Evolutionary conservation across 164 flowering plant genomes (phyloP), one percentile per base, ranked within the genome.

Genomic region (Piper longum): DNA sequence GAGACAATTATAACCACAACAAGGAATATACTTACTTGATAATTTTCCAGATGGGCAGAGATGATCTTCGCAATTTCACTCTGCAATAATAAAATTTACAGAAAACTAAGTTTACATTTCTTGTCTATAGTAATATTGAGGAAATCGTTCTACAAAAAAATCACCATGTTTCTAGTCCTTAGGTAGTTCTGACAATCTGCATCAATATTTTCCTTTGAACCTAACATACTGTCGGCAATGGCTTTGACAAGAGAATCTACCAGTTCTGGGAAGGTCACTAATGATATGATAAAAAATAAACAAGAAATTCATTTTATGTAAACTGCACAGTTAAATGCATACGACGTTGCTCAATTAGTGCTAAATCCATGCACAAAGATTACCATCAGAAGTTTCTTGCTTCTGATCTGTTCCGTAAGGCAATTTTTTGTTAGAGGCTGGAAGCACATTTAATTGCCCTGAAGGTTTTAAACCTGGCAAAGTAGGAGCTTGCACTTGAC

Each of bases 161-260:
- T 64, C 41, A 89, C 98, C 91, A 14, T 54, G 63, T 75, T 77
- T 48, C 84, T 78, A 56, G 45, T 69, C n/a, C 43, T 78, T 51
- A 76, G 63, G n/a, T 26, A 26, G 36, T 88, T 70, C 59, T 83
- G 61, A 61, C 78, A 72, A 59, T 74, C 77, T 5, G 57, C 72
- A 60, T 83, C 85, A 52, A 88, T 63, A 64, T 92, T 89, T 72
- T 92, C 97, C 80, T 92, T 89, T 16, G 80, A 16, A 11, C 77
- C 80, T 43, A 77, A 58, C 82, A 92, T 63, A 62, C 74, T 66
- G 4, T 85, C 82, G 57, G 78, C 78, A 54, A 88, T 72, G 41
- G 70, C 72, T 73, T 74, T 78, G 60, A 67, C 81, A 44, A 88
- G 63, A 56, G 67, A 62, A 70, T 79, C 91, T 82, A 68, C 68